Evolutionary conservation across 768 basidiomycete genomes (phyloP).

Genomic region (Lactifluus subvellereus): DNA sequence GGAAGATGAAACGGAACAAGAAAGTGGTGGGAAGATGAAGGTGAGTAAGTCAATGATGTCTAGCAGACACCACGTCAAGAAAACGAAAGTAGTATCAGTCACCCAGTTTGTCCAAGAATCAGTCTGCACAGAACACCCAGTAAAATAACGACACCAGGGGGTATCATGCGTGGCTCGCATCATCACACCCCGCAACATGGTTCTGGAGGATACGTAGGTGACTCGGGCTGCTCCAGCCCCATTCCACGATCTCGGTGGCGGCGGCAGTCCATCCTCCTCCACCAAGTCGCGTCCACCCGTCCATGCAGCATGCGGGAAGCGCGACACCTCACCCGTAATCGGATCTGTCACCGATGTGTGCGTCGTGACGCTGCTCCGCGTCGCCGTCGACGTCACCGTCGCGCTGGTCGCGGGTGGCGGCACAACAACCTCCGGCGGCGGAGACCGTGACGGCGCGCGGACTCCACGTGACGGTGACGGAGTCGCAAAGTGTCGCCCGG

Average conservation of each 20-base stretch:
- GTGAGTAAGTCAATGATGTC: neutral
- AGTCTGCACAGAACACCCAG: neutral
- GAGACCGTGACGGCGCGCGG: neutral
- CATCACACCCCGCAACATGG: slow-evolving; percentile 8
- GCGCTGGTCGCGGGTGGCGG: slow-evolving; percentile 11
- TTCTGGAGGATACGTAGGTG: slow-evolving; percentile 21
- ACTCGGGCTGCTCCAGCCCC: slow-evolving; percentile 20
- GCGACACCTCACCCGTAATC: too few relatives aligned
- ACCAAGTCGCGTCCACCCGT: too few relatives aligned
- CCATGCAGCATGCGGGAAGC: too few relatives aligned
- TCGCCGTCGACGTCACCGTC: slow-evolving; percentile 29
- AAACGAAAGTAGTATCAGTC: neutral
- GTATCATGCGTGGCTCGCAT: slow-evolving; percentile 6
- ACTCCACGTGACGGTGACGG: neutral
- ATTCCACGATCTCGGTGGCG: slow-evolving; percentile 4
- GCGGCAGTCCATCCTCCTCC: neutral
- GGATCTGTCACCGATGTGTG: too few relatives aligned
- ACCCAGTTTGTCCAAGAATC: too few relatives aligned
- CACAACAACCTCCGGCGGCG: neutral
- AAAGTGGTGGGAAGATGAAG: neutral
- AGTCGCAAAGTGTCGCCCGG: slow-evolving; percentile 14
- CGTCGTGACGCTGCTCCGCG: slow-evolving; percentile 12
- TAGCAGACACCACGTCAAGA: neutral
- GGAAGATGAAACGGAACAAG: neutral
- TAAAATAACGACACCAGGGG: neutral